These are phyloP conservation scores for Fusarium protoensiforme DNA, from an alignment of 2,329 filamentous ascomycete genomes.

Conservation along the genomic window DNA sequence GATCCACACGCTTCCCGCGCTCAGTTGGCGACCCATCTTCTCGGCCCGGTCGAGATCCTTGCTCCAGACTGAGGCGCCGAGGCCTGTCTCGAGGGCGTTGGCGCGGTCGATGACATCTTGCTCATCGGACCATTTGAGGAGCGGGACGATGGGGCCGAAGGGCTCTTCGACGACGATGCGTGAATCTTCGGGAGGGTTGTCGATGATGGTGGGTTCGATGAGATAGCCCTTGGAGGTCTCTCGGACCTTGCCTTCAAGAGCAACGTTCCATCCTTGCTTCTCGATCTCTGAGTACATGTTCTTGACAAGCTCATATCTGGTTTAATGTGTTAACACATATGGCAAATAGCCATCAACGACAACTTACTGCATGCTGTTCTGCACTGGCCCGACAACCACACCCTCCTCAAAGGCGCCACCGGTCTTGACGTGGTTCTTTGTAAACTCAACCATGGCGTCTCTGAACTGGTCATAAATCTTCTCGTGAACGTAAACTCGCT, in stretches of 20 bases:
- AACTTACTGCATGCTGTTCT: conserved; percentile 68
- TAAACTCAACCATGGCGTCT: conserved; percentile 42
- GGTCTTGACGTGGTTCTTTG: conserved; percentile 50
- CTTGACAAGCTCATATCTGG: conserved; percentile 34
- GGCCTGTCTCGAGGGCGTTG: conserved; percentile 63
- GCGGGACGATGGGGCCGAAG: conserved; percentile 69
- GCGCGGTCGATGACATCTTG: conserved; percentile 67
- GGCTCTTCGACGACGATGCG: conserved; percentile 67
- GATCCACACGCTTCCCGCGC: conserved; percentile 70
- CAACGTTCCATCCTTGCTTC: conserved; percentile 55
- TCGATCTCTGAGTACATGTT: conserved; percentile 61
- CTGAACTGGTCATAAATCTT: conserved; percentile 67
- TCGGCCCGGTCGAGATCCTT: conserved; percentile 62
- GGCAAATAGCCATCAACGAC: not conserved
- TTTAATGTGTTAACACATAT: not conserved
- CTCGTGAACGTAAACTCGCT: conserved; percentile 71
- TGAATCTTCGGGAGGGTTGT: conserved; percentile 68
- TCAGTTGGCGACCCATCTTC: conserved; percentile 63
- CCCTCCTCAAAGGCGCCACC: conserved; percentile 57
- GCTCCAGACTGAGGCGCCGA: conserved; percentile 69
- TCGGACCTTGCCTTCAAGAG: conserved; percentile 41
- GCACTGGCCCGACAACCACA: conserved; percentile 63
- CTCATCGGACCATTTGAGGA: conserved; percentile 70
- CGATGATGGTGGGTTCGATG: conserved; percentile 68
- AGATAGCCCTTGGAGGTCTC: conserved; percentile 60